These are phyloP conservation scores for Dendrobium officinale DNA, from an alignment of 106 monocot genomes.

Conservation along the genomic window DNA sequence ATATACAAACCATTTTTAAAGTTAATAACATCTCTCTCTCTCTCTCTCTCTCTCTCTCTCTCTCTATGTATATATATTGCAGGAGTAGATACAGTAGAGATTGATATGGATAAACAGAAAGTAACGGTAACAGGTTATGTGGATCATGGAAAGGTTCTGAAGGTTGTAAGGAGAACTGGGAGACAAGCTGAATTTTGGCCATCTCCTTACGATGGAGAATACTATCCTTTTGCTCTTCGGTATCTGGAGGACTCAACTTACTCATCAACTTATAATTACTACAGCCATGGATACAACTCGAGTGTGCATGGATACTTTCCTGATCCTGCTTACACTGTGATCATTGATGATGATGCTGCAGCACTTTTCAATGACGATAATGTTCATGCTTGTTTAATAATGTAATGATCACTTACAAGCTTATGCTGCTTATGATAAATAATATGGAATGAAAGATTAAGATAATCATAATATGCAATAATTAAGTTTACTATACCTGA, in stretches of 20 bases:
- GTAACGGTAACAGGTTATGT: constrained; percentile 71
- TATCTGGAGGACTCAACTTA: neutral
- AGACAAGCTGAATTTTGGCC: constrained; percentile 79
- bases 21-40: too few species aligned
- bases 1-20: too few species aligned
- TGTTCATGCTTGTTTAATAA: constrained; percentile 51
- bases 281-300: constrained; percentile 42
- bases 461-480: too few species aligned
- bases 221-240: neutral
- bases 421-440: too few species aligned
- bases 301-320: constrained; percentile 22
- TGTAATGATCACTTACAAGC: constrained; percentile 21
- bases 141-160: constrained; percentile 76
- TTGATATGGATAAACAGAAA: constrained; percentile 78
- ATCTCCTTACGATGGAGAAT: neutral
- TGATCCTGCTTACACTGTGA: neutral
- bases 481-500: too few species aligned
- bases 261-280: constrained; percentile 55
- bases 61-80: neutral
- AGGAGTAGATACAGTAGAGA: constrained; percentile 63
- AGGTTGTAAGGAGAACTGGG: constrained; percentile 63
- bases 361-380: constrained; percentile 70
- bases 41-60: too few species aligned
- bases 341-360: constrained; percentile 19
- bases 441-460: too few species aligned